phyloP scores from a whole-genome alignment of 2,329 filamentous ascomycete species.

The Stagonosporopsis tanaceti region DNA sequence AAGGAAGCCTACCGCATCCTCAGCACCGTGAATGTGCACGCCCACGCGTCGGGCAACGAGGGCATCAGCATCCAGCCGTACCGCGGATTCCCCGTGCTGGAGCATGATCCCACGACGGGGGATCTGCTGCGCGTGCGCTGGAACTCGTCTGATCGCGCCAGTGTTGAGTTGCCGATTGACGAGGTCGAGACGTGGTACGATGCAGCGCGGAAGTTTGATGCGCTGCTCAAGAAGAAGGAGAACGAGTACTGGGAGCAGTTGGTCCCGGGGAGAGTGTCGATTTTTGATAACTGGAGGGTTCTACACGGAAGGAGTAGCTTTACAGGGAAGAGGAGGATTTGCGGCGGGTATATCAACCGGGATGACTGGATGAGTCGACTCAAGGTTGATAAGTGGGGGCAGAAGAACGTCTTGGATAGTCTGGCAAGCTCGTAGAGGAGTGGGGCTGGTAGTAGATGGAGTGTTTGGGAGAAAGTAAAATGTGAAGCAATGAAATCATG shows the following conservation, averaged over 20 bases:
- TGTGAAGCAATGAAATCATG: conserved; percentile 28
- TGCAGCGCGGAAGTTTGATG: conserved; percentile 78
- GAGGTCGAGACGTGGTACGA: conserved; percentile 74
- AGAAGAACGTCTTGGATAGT: conserved; percentile 23
- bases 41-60: conserved; percentile 87
- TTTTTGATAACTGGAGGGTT: conserved; percentile 97
- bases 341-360: conserved; percentile 73
- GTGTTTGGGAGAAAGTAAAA: neutral
- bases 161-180: conserved; percentile 64
- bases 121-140: conserved; percentile 75
- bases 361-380: conserved; percentile 40
- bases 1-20: conserved; percentile 67
- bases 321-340: conserved; percentile 83
- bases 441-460: neutral
- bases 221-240: conserved; percentile 69
- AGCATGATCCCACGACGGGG: conserved; percentile 58
- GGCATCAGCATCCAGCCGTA: conserved; percentile 82
- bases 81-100: conserved; percentile 74
- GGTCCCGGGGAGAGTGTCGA: conserved; percentile 79
- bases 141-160: conserved; percentile 90
- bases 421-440: conserved; percentile 16
- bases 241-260: conserved; percentile 84
- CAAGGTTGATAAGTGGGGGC: conserved; percentile 29
- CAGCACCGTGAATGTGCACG: conserved; percentile 66
- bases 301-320: conserved; percentile 87